These are phyloP conservation scores for Fraxinus greggii DNA, from an alignment of 305 asterid genomes.

Conservation along the genomic window DNA sequence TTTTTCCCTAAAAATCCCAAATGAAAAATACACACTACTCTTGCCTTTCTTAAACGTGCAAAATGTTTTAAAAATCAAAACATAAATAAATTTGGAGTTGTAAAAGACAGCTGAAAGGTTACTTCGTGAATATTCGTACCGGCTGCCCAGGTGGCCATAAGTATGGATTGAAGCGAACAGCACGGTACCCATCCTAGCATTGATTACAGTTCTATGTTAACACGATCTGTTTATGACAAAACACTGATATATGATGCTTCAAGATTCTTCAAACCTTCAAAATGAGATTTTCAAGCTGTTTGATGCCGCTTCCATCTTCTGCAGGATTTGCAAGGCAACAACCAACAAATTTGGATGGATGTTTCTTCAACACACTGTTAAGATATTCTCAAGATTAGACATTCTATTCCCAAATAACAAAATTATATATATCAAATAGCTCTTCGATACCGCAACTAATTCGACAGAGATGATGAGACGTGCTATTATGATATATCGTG, in stretches of 20 bases:
- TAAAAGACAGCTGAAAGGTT: not conserved
- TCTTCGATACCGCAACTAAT: not conserved
- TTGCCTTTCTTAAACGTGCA: not conserved
- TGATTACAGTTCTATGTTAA: constrained; percentile 19
- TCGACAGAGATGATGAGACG: not conserved
- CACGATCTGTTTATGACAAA: not conserved
- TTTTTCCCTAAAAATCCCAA: not conserved
- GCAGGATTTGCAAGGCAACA: constrained; percentile 97
- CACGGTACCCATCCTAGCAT: constrained; percentile 78
- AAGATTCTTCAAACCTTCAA: constrained; percentile 45
- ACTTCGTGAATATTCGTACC: constrained; percentile 38
- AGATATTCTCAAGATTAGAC: constrained; percentile 15
- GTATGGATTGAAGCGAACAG: constrained; percentile 91
- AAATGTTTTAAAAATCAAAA: not conserved
- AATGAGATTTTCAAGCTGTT: constrained; percentile 66
- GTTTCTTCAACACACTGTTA: constrained; percentile 68
- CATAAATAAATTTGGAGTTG: not conserved
- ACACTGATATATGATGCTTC: constrained; percentile 1
- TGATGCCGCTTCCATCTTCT: constrained; percentile 69
- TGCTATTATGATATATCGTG: not conserved
- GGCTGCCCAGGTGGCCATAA: constrained; percentile 85
- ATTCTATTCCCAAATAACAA: not conserved
- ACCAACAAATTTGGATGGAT: constrained; percentile 77
- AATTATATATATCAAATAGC: not conserved
- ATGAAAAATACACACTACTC: not conserved